Base-by-base conservation (phyloP, 768 basidiomycete genomes). In the Russula brevipes region DNA sequence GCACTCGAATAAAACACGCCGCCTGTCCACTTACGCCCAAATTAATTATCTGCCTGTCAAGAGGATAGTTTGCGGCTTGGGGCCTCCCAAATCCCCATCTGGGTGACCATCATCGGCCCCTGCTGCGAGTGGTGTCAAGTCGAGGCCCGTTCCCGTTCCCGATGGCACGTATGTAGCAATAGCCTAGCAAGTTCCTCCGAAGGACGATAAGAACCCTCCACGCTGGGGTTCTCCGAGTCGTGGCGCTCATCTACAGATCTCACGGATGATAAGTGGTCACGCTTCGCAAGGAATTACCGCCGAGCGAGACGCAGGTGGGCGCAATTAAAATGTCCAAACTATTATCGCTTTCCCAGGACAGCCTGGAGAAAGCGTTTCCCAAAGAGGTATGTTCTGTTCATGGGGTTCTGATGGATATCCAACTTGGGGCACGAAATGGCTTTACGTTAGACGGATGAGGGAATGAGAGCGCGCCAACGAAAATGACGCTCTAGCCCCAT, bases 331-430 rank as follows among this genome's bases (percentile, higher is more conserved):
- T 55, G 58, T 38, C 58, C 63, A 59, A 54, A 54, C 14, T 49
- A 35, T 42, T 44, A 44, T 46, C 61, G 53, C 24, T 57, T 57
- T 64, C 65, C 57, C 52, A 66, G 61, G 57, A 44, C 4, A 50
- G 57, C 47, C 55, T 54, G 44, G 66, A 52, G 55, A 65, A 56
- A 30, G 46, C 35, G 54, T 44, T 65, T 35, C 63, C 63, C 56
- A 60, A 54, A 59, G 53, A 36, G 56, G 65, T 35, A 38, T 41
- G 54, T 59, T 65, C 63, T 57, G 59, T 53, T 51, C 52, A 57
- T 44, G 55, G 65, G 47, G 59, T 68, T 68, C 67, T 68, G 67
- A 68, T 68, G 60, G 65, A 59, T 59, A 50, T 66, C 53, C 64
- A 49, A 60, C 41, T 30, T 46, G 19, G 42, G 56, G 31, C 56